These are phyloP conservation scores for Lactifluus pinguis DNA, from an alignment of 768 basidiomycete species.

Conservation along the genomic window DNA sequence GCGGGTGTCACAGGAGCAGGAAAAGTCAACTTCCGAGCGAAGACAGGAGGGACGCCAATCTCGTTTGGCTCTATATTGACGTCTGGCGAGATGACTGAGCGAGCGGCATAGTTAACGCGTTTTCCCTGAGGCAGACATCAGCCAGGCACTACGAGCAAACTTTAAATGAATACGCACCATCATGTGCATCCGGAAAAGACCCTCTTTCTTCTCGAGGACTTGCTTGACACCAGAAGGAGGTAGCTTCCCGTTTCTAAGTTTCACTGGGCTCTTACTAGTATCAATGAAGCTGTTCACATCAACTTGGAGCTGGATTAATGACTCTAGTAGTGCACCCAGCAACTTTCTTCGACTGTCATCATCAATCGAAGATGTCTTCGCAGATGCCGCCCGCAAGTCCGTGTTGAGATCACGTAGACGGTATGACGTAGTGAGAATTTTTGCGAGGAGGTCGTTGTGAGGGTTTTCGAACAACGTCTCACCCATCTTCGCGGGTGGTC, in stretches of 20 bases:
- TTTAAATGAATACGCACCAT: slow-evolving; percentile 53
- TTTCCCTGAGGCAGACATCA: slow-evolving; percentile 59
- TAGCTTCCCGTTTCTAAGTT: slow-evolving; percentile 77
- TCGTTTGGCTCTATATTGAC: slow-evolving; percentile 99
- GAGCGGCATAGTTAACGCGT: slow-evolving; percentile 98
- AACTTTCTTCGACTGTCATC: slow-evolving; percentile 43
- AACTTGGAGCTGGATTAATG: slow-evolving; percentile 81
- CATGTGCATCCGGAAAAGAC: slow-evolving; percentile 97
- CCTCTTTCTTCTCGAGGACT: slow-evolving; percentile 96
- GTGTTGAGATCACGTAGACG: slow-evolving; percentile 68
- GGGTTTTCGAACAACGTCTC: slow-evolving; percentile 93
- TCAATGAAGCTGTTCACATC: slow-evolving; percentile 98
- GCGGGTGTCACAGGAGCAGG: slow-evolving; percentile 92
- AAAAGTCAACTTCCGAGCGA: slow-evolving; percentile 93
- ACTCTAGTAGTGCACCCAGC: slow-evolving; percentile 64
- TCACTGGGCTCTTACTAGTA: slow-evolving; percentile 86
- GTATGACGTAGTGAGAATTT: slow-evolving; percentile 72
- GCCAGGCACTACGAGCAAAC: slow-evolving; percentile 1
- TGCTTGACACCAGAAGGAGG: slow-evolving; percentile 95
- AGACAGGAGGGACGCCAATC: slow-evolving; percentile 96
- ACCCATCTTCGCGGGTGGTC: slow-evolving; percentile 86
- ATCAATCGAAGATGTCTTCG: slow-evolving; percentile 46
- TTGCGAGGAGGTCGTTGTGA: slow-evolving; percentile 84
- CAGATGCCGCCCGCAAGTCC: slow-evolving; percentile 50
- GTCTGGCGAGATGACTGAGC: slow-evolving; percentile 99